These are phyloP conservation scores for Phialophora macrospora DNA, from an alignment of 2,329 filamentous ascomycete genomes.

Conservation along the genomic window DNA sequence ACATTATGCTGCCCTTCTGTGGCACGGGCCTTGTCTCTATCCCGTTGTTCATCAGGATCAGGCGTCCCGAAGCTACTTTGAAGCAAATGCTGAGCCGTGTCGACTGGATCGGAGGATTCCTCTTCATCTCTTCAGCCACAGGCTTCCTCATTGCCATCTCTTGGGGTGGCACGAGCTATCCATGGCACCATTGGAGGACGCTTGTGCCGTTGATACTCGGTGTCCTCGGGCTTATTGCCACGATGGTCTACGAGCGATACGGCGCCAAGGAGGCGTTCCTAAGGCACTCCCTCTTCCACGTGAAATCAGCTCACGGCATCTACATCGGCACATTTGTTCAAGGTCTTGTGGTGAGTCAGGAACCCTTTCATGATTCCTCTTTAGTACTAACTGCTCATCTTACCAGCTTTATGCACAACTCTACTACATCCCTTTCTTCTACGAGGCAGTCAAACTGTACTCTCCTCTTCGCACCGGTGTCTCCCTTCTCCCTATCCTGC, in stretches of 20 bases:
- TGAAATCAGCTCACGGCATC: conserved; percentile 45
- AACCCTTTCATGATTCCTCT: neutral
- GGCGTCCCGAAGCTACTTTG: conserved; percentile 40
- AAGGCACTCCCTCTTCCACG: conserved; percentile 46
- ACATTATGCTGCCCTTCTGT: conserved; percentile 49
- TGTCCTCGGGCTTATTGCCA: conserved; percentile 40
- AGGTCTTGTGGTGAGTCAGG: conserved; percentile 50
- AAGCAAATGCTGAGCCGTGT: conserved; percentile 40
- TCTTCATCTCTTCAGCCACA: conserved; percentile 48
- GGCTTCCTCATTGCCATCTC: conserved; percentile 51
- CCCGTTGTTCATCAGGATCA: conserved; percentile 45
- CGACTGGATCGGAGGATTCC: conserved; percentile 51
- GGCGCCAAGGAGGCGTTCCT: conserved; percentile 46
- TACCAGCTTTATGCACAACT: conserved; percentile 49
- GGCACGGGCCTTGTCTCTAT: conserved; percentile 36
- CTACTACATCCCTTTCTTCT: conserved; percentile 52
- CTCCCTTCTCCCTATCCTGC: conserved; percentile 47
- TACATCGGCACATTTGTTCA: conserved; percentile 51
- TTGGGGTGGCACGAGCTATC: conserved; percentile 50
- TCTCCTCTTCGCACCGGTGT: conserved; percentile 46
- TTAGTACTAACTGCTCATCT: neutral
- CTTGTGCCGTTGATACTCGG: conserved; percentile 49
- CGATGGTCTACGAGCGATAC: conserved; percentile 46
- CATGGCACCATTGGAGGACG: conserved; percentile 49
- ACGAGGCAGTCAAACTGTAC: conserved; percentile 45